Base-by-base conservation (phyloP, 768 basidiomycete species). In the Xerocomellus amylosporus region DNA sequence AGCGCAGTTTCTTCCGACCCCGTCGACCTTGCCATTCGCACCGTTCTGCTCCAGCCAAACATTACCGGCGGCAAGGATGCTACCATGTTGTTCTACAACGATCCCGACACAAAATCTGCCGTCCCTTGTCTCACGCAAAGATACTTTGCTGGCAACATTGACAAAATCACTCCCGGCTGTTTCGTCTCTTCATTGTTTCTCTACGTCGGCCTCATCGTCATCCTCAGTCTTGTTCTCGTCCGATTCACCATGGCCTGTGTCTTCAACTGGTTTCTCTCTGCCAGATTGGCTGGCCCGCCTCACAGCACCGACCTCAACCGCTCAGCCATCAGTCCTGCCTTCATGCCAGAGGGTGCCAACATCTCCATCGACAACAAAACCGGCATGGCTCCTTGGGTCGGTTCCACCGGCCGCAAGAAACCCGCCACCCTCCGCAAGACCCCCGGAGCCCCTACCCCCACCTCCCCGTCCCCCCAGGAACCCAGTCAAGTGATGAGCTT, bases 271-370 rank as follows among this genome's bases (percentile, higher is more conserved):
- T 96, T 92, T 76, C 75, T 98, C 46, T 95, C 94, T 10, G 82
- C 81, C 8, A 81, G 80, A 51, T 80, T 98, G 33, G 88, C 93
- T 17, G 84, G 85, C 12, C 84, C 91, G 24, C 91, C 91, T 0
- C 81, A 81, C 56, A 84, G 70, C 56, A 80, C 79, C 55, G 80
- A 91, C 48, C 78, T 98, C 34, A 85, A 87, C 59, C 80, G 92
- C 41, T 83, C 86, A 14, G 96, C 85, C 47, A 91, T 99, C 68
- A 93, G 90, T 64, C 96, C 96, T 17, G 90, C 92, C 1, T 96
- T 99, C 55, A 83, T 99, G 83, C 96, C 96, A 4, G 93, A 88
- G 69, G 96, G 97, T 31, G 96, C 97, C 43, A 98, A 96, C 67
- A 71, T 96, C 54, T 88, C 93, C n/a, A 75, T 98, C 57, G 86